A percentile compares a stretch with the other conserved stretches of the same genome.
These are phyloP conservation scores for Hippophae gyantsensis DNA, from an alignment of 306 rosid genomes.

Conservation along the genomic window DNA sequence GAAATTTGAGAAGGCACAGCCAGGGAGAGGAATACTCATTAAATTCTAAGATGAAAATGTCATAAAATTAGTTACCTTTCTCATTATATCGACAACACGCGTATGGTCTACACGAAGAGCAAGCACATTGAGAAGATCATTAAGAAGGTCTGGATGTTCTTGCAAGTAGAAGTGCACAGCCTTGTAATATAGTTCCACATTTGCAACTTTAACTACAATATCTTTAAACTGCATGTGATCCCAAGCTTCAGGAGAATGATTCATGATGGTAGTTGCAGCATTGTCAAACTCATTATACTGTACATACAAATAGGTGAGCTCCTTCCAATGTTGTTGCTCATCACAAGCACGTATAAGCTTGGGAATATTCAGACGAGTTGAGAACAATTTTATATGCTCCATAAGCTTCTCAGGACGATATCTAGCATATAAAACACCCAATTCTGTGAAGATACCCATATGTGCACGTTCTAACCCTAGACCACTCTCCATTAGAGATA, in stretches of 20 bases:
- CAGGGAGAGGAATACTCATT: background rate
- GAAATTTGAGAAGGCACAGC: background rate
- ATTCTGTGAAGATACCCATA: conserved; percentile 98
- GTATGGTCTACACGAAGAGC: conserved; percentile 98
- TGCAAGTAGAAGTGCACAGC: conserved; percentile 97
- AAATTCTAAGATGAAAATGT: conserved; percentile 8
- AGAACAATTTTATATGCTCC: conserved; percentile 96
- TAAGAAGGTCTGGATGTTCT: conserved; percentile 97
- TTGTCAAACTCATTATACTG: conserved; percentile 97
- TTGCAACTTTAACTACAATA: conserved; percentile 87
- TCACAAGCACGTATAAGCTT: conserved; percentile 98
- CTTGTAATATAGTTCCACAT: conserved; percentile 90
- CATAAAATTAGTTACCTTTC: conserved; percentile 49
- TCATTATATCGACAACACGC: conserved; percentile 97
- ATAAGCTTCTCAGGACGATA: conserved; percentile 97
- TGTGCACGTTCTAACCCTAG: conserved; percentile 97
- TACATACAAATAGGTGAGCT: conserved; percentile 87
- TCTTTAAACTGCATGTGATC: conserved; percentile 99
- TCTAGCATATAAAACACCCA: conserved; percentile 98
- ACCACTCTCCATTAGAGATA: conserved; percentile 99
- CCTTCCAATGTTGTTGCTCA: conserved; percentile 98
- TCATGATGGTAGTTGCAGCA: conserved; percentile 98
- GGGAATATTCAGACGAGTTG: conserved; percentile 92
- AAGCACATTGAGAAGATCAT: conserved; percentile 92
- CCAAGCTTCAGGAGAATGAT: conserved; percentile 99